Conservation (phyloP, 495 filamentous ascomycete genomes). For the Podospora tetraspora region DNA sequence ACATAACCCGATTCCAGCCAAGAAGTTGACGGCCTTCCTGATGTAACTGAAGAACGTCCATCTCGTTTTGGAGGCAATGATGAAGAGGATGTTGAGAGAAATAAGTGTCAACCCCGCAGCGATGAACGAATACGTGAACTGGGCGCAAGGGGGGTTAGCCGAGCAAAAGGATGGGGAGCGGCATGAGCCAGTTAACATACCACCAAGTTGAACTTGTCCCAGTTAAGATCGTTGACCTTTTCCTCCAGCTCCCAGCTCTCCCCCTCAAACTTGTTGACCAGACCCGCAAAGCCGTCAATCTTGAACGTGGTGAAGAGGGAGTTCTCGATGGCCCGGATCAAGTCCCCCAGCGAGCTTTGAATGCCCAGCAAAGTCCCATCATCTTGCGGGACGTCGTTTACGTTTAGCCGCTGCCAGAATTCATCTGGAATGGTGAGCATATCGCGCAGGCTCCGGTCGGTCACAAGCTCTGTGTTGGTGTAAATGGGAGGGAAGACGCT, state of each 20-base stretch:
- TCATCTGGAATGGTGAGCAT: slow-evolving; percentile 24
- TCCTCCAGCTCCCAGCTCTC: slow-evolving; percentile 10
- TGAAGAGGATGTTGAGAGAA: slow-evolving; percentile 35
- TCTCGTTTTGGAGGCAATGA: slow-evolving; percentile 28
- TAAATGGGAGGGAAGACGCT: slow-evolving; percentile 24
- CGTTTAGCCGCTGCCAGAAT: slow-evolving; percentile 16
- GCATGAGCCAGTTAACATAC: slow-evolving; percentile 22
- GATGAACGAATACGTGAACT: slow-evolving; percentile 43
- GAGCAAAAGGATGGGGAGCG: neutral
- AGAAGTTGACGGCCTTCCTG: slow-evolving; percentile 34
- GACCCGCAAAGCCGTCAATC: slow-evolving; percentile 19
- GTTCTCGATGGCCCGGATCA: slow-evolving; percentile 14
- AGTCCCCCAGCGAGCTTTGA: neutral
- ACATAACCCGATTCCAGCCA: slow-evolving; percentile 27
- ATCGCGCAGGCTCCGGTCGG: slow-evolving; percentile 20
- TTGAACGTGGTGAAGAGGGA: slow-evolving; percentile 24
- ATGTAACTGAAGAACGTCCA: slow-evolving; percentile 34
- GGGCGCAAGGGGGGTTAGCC: neutral
- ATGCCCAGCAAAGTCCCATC: neutral
- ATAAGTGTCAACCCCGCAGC: slow-evolving; percentile 42
- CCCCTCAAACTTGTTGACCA: slow-evolving; percentile 5
- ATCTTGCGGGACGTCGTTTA: neutral
- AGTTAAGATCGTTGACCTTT: slow-evolving; percentile 5
- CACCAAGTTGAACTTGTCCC: slow-evolving; percentile 42
- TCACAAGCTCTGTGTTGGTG: slow-evolving; percentile 9